Base-by-base conservation (phyloP, 2,329 filamentous ascomycete species). In the Akanthomyces uredinophilus region DNA sequence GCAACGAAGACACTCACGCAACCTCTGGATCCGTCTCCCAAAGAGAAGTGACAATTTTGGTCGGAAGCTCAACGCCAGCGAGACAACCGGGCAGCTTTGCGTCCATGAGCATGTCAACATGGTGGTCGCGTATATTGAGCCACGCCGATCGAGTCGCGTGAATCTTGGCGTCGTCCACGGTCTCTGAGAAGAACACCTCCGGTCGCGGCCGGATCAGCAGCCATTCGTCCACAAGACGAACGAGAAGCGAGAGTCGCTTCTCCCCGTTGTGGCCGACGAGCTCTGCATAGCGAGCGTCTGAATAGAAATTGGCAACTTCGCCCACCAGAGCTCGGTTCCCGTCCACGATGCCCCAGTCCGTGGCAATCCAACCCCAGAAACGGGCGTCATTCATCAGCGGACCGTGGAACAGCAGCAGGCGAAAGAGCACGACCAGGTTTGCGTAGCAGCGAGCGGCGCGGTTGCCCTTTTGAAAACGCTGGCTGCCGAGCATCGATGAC, bases 61-160 rank as follows among this genome's bases (percentile, higher is more conserved):
- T 8, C 0, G 60, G 53, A 4, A 16, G 44, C 16, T 57, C 24
- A 4, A 62, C 47, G 13, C 29, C 52, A 5, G 20, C 32, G 7
- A 62, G 32, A n/a, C 53, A 27, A n/a, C 24, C 46, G 18, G 60
- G 53, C 5, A 57, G 60, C 13, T 29, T 62, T 14, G 24, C n/a
- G 37, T 62, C 46, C 60, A 62, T 52, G 14, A 62, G 53, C 60
- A 62, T 44, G 22, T 62, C 46, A 16, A 57, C 60, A 18, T 62
- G 60, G n/a, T 39, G 35, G 46, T 62, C 60, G 13, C 60, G 50
- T 5, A 62, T 37, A 1, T 22, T 20, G n/a, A 57, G 20, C 60
- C 60, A 62, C 1, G 16, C 27, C 3, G 24, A 18, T 3, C 60
- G 52, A 11, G 32, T 62, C 8, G 11, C 18, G 1, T 20, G 6